phyloP scores from a whole-genome alignment of 345 rosid species.

The Aquilaria sinensis region DNA sequence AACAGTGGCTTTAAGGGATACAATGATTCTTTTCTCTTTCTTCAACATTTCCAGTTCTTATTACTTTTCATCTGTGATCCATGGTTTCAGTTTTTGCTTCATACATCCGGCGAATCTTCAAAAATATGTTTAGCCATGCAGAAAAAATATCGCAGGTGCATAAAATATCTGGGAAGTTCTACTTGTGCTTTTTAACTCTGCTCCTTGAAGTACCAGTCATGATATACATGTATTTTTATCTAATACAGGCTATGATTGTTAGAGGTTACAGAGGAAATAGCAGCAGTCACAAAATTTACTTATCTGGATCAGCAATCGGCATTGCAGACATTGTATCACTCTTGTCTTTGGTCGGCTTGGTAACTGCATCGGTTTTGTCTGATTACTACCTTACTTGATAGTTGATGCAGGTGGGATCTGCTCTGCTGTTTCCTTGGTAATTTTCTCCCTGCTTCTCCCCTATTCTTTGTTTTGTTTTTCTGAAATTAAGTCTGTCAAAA shows the following conservation, averaged over 20 bases:
- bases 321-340: conserved; percentile 55
- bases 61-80: conserved; percentile 5
- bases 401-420: conserved; percentile 16
- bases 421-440: conserved; percentile 1
- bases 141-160: conserved; percentile 94
- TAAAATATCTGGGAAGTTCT: background rate
- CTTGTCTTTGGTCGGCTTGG: conserved; percentile 52
- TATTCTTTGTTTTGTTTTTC: too few relatives aligned
- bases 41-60: background rate
- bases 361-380: conserved; percentile 58
- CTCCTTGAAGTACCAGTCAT: background rate
- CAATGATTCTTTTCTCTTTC: too few relatives aligned
- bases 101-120: conserved; percentile 82
- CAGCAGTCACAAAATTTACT: conserved; percentile 59
- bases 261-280: conserved; percentile 92
- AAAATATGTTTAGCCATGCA: conserved; percentile 80
- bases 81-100: conserved; percentile 60
- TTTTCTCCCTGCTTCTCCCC: background rate
- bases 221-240: background rate
- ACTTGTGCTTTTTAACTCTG: background rate
- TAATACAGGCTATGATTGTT: conserved; percentile 88
- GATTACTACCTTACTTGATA: conserved; percentile 49
- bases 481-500: too few relatives aligned
- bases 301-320: conserved; percentile 43
- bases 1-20: too few relatives aligned